Conservation (phyloP, 192 early-diverging fungal genomes). For the Neocallimastix lanati region DNA sequence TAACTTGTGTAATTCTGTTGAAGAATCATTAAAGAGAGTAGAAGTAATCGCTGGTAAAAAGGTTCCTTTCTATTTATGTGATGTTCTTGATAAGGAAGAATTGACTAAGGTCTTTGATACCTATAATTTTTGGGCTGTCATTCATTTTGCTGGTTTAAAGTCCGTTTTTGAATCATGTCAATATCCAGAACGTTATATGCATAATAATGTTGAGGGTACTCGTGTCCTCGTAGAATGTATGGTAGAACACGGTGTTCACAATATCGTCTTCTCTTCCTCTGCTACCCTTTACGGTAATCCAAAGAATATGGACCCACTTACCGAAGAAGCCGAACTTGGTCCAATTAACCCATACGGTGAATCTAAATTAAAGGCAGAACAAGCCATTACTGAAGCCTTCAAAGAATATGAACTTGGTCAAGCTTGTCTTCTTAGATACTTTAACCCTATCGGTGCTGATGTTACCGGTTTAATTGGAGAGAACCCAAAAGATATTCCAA, state of each 20-base stretch:
- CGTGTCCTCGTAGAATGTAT: not conserved
- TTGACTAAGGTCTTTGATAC: slow-evolving; percentile 53
- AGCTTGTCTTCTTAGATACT: slow-evolving; percentile 53
- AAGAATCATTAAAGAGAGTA: slow-evolving; percentile 50
- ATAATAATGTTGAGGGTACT: not conserved
- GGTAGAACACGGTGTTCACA: not conserved
- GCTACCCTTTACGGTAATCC: no score
- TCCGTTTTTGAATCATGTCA: not conserved
- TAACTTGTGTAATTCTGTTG: slow-evolving; percentile 65
- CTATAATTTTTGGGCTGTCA: slow-evolving; percentile 32
- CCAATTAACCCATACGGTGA: slow-evolving; percentile 88
- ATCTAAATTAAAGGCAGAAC: slow-evolving; percentile 87
- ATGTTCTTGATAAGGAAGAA: slow-evolving; percentile 49
- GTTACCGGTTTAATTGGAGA: slow-evolving; percentile 79
- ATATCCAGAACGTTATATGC: not conserved
- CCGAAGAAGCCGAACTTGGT: slow-evolving; percentile 41
- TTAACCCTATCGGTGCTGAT: slow-evolving; percentile 90
- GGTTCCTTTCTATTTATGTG: slow-evolving; percentile 53
- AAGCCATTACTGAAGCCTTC: slow-evolving; percentile 1
- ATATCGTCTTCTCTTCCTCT: not conserved
- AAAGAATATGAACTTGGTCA: not conserved
- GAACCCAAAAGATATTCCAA: no score
- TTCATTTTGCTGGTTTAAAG: not conserved
- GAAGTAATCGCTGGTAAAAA: slow-evolving; percentile 29
- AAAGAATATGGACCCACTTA: slow-evolving; percentile 43